Conservation (phyloP, 345 rosid species). For the Hirschfeldia incana region DNA sequence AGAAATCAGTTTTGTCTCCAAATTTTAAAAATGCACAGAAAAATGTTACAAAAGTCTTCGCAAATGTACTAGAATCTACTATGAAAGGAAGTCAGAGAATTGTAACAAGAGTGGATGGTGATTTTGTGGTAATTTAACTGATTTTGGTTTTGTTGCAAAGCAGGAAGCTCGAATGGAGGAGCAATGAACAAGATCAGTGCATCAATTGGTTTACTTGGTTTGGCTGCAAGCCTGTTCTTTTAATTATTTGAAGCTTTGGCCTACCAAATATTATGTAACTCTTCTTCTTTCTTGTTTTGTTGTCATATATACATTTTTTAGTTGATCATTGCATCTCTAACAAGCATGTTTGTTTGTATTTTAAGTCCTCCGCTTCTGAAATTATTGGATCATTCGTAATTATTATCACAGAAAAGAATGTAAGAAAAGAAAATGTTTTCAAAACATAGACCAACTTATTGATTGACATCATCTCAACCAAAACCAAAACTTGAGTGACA, state of each 20-base stretch:
- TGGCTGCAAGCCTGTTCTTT: conserved; percentile 30
- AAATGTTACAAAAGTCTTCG: background rate
- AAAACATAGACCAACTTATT: too few species aligned
- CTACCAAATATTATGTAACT: background rate
- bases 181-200: conserved; percentile 22
- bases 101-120: too few species aligned
- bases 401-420: too few species aligned
- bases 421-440: too few species aligned
- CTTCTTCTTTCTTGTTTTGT: background rate
- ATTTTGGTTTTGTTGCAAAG: background rate
- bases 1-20: background rate
- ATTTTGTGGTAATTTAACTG: background rate
- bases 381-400: too few species aligned
- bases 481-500: too few species aligned
- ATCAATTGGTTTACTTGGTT: conserved; percentile 31
- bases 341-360: too few species aligned
- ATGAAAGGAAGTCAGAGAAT: background rate
- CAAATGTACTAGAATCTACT: background rate
- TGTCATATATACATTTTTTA: too few species aligned
- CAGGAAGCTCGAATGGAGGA: conserved; percentile 27
- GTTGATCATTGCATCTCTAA: too few species aligned
- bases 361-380: too few species aligned
- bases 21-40: background rate
- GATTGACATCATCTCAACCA: too few species aligned
- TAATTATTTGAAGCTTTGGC: background rate